Base-by-base conservation (phyloP, 202 grass and related monocot species). In the Musa balbisiana region DNA sequence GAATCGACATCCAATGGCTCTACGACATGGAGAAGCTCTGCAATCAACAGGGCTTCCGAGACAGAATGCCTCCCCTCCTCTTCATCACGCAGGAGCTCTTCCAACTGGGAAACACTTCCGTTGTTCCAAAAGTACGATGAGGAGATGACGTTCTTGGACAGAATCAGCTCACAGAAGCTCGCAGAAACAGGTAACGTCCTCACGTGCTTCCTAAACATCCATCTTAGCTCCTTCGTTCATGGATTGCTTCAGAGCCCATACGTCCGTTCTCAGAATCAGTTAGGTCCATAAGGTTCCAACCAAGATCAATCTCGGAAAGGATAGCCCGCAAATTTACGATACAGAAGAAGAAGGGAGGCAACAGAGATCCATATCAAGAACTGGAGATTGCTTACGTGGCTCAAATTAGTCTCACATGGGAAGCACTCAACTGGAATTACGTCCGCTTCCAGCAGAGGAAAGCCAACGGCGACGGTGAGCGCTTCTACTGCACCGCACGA, bases 1-100 rank as follows among this genome's bases (percentile, higher is more conserved):
- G 88, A 94, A 72, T 94, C 94, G 51, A 90, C 92, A 69, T 98
- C 88, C n/a, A 98, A 98, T 87, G 94, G 87, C 85, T 98, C 91
- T 2, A 80, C 86, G 79, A 91, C 92, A 69, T 94, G 91, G 91
- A 82, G 67, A 84, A 87, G 87, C 85, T 91, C 90, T 6, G 79
- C 81, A 27, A 83, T 86, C 84, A 84, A 83, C 62, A 91, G 87
- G 84, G 90, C 91, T 83, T 91, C 84, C 19, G 90, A 97, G 29
- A 81, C 77, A 51, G 88, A 95, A 70, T 87, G 88, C 72, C 93
- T 83, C 27, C 89, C 91, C 86, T 97, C 90, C 53, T 97, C 91
- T 64, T 98, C 94, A 17, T 98, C 94, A 10, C 85, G 94, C 17
- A 82, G 88, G 84, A 98, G 94, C 80, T 98, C 94, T 16, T 87